Evolutionary conservation across 176 grass and related monocot genomes (phyloP), one percentile per base, ranked within the genome.

Genomic region (Chrysopogon serrulatus): DNA sequence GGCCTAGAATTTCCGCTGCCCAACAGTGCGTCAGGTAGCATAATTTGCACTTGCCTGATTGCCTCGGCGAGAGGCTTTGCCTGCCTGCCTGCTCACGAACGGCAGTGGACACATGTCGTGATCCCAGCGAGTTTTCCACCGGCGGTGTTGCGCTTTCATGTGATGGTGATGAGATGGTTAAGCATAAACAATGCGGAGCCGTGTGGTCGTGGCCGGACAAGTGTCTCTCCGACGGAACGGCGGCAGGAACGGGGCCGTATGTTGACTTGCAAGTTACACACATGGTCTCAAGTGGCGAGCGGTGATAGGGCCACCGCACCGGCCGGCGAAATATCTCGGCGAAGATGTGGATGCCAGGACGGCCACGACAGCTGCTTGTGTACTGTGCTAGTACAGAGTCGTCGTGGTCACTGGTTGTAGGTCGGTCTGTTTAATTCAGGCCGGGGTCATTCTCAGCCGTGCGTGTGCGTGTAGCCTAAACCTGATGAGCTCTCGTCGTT

Each of bases 151-250:
- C 4, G 30, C 32, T 70, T 84, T 82, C 65, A 57, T 45, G 78
- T 80, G n/a, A n/a, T n/a, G n/a, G n/a, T n/a, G n/a, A n/a, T n/a
- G 78, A 80, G 31, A 36, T 6, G 19, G 11, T 10, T n/a, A n/a
- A n/a, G 83, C 65, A 26, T 90, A 86, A 86, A 86, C 39, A 90
- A 86, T 26, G 35, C 35, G 12, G 23, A 6, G 31, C 23, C 31
- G 32, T 37, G 51, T 6, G 28, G 30, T 73, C 60, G 4, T 68
- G 84, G 61, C 74, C 67, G 74, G n/a, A 86, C 88, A 86, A 57
- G 67, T 90, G 88, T 84, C 88, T 84, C 88, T 5, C 78, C 59
- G 8, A 24, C 17, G 77, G 60, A 3, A 65, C 57, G 26, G 24
- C 37, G 60, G 76, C 57, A 44, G 34, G 3, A 8, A 23, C 54